Evolutionary conservation across 345 rosid species (phyloP), one percentile per base, ranked within the genome.

Genomic region (Limnanthes douglasii): DNA sequence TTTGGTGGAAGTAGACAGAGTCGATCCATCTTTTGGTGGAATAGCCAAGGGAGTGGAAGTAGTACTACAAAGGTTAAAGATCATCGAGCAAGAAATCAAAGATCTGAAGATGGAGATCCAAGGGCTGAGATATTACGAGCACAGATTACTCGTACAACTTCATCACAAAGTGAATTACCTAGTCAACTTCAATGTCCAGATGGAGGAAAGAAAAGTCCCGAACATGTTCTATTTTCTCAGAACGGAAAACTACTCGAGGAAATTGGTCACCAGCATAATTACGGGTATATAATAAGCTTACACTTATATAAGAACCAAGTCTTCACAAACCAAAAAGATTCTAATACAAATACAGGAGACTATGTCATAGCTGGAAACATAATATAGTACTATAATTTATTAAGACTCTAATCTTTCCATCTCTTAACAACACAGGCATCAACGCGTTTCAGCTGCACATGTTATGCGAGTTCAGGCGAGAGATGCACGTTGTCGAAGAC

Each of bases 71-170:
- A 69, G 94, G 49, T 58, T 84, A 52, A 84, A 68, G 75, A 77
- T 90, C 48, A 80, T 90, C 17, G 98, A 80, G 55, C 94, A 84
- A 51, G 98, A 84, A 64, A 80, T 90, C 60, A 64, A 81, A 47
- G 98, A 90, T 53, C 20, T 90, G 59, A 90, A 84, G 65, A 92
- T 80, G 45, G 96, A 90, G 74, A 84, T 84, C 50, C 98, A 90
- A 56, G 96, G 98, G 29, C 53, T 90, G 46, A 70, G 88, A 56
- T 80, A 80, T 56, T 80, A 77, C 21, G 94, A 90, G 48, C 94
- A 84, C 62, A 66, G 80, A 21, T 82, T 90, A 39, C 71, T 90
- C 22, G 59, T 75, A 17, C 78, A 80, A 69, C 96, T 90, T 60
- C 85, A 90, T 33, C 92, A 73, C 43, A 90, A 80, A 65, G 73